Conservation (phyloP, 768 basidiomycete species). For the Tylopilus intermedius region DNA sequence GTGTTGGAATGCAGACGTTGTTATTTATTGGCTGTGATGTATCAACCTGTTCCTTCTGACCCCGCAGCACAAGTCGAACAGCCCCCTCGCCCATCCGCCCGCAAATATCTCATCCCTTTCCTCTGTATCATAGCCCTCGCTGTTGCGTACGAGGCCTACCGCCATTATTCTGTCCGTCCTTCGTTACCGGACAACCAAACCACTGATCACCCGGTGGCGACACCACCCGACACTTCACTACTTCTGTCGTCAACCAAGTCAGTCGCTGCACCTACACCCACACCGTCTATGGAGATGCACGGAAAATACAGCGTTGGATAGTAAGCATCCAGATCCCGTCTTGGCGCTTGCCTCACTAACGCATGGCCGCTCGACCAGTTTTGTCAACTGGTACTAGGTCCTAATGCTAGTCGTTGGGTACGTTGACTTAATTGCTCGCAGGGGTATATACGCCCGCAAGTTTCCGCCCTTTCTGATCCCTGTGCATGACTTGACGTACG, state of each 20-base stretch:
- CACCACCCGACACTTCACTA: conserved; percentile 6
- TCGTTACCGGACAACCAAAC: conserved; percentile 12
- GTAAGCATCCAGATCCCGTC: conserved; percentile 40
- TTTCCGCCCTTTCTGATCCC: conserved; percentile 86
- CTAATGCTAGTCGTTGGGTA: background rate
- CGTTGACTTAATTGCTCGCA: conserved; percentile 24
- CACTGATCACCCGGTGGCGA: conserved; percentile 11
- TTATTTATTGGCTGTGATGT: conserved; percentile 20
- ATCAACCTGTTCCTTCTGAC: conserved; percentile 20
- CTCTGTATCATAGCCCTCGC: conserved; percentile 36
- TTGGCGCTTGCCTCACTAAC: conserved; percentile 4
- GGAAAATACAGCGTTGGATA: conserved; percentile 80
- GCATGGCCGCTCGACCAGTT: conserved; percentile 38
- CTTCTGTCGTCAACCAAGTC: conserved; percentile 5
- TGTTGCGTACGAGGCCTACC: conserved; percentile 41
- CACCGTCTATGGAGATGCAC: conserved; percentile 33
- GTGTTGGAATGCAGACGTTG: conserved; percentile 17
- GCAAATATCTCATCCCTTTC: conserved; percentile 32
- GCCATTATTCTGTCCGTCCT: conserved; percentile 29
- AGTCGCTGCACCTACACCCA: conserved; percentile 11
- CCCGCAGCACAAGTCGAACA: conserved; percentile 16
- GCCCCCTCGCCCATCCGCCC: conserved; percentile 24
- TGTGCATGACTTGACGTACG: conserved; percentile 77
- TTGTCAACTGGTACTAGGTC: conserved; percentile 71
- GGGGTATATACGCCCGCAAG: conserved; percentile 95